These are phyloP conservation scores for Cryptomeria japonica DNA, from an alignment of 75 land plant species.

Conservation along the genomic window DNA sequence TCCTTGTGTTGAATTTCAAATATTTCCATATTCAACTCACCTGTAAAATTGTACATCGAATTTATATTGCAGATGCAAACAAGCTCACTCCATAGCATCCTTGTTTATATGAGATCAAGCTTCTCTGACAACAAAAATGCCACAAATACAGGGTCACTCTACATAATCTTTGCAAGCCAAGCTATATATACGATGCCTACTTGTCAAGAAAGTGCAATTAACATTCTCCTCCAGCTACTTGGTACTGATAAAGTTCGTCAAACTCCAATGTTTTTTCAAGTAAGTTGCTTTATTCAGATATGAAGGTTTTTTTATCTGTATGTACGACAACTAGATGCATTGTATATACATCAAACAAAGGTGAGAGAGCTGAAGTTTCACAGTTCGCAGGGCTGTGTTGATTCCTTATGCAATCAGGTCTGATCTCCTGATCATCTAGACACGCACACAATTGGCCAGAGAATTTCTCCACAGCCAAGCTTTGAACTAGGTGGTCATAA, in stretches of 20 bases:
- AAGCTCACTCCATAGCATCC: background rate
- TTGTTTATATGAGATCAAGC: background rate
- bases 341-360: background rate
- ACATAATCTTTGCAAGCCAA: background rate
- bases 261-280: background rate
- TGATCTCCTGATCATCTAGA: background rate
- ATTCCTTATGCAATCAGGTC: background rate
- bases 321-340: background rate
- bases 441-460: background rate
- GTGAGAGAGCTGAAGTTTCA: background rate
- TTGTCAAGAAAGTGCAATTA: background rate
- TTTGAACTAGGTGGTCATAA: background rate
- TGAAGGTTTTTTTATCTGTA: background rate
- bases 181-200: background rate
- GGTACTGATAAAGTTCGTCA: background rate
- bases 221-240: background rate
- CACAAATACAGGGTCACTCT: background rate
- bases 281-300: background rate
- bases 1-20: background rate
- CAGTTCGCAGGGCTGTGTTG: background rate
- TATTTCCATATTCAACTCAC: background rate
- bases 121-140: background rate
- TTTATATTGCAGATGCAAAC: background rate
- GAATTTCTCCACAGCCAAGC: background rate
- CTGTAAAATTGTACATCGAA: background rate